Percentiles rank a stretch among this genome's conserved stretches.
Evolutionary conservation across 2,329 filamentous ascomycete species (phyloP).

Genomic region (Phyllosticta paracitricarpa): DNA sequence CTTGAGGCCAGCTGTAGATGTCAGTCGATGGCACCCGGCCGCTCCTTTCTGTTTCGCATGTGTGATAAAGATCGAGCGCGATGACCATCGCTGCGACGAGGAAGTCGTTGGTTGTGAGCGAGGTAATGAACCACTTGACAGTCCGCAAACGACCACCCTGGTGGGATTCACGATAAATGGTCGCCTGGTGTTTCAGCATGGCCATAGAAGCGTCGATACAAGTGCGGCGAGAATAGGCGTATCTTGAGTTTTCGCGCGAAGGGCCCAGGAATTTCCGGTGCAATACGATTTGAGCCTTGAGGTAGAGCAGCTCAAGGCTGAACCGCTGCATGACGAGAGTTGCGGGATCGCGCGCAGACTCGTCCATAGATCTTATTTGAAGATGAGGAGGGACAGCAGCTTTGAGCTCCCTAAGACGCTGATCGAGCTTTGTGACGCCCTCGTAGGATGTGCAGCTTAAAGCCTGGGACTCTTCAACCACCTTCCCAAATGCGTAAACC

Average conservation of each 20-base stretch:
- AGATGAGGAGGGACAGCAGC: constrained; percentile 71
- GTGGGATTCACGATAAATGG: constrained; percentile 64
- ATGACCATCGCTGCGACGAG: constrained; percentile 78
- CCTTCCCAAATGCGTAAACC: constrained; percentile 58
- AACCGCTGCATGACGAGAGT: constrained; percentile 70
- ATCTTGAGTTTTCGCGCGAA: constrained; percentile 68
- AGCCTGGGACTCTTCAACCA: constrained; percentile 57
- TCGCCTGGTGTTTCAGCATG: constrained; percentile 66
- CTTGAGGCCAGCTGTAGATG: constrained; percentile 36
- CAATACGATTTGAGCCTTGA: constrained; percentile 80
- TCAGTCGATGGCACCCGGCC: constrained; percentile 26
- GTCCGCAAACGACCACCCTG: constrained; percentile 60
- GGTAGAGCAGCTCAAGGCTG: constrained; percentile 72
- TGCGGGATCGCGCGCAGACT: constrained; percentile 59
- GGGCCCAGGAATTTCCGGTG: constrained; percentile 80
- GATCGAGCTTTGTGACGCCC: constrained; percentile 50
- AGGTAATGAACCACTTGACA: constrained; percentile 69
- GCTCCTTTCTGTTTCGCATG: constrained; percentile 33
- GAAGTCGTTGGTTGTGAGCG: constrained; percentile 75
- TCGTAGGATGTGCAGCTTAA: constrained; percentile 53
- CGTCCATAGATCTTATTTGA: constrained; percentile 63
- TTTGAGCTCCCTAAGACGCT: constrained; percentile 45
- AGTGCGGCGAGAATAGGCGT: constrained; percentile 70
- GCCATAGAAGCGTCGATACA: constrained; percentile 82
- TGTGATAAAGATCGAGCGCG: constrained; percentile 70